Evolutionary conservation across 2,329 filamentous ascomycete genomes (phyloP).

Genomic region (Penicillium sp.): DNA sequence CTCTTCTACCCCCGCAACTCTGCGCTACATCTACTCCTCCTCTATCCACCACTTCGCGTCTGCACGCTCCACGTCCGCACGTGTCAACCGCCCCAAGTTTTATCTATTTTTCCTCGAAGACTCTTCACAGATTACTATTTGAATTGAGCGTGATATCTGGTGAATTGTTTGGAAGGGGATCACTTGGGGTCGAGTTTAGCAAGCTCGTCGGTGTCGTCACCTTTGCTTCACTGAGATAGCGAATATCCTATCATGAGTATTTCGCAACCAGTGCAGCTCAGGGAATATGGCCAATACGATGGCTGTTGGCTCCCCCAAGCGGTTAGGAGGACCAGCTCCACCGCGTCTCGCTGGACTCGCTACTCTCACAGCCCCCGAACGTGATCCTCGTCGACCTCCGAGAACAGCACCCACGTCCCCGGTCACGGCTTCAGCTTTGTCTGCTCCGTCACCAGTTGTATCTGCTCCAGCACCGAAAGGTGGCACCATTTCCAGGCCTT

Average conservation of each 20-base stretch:
- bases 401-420: neutral
- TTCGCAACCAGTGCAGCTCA: neutral
- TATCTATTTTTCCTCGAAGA: no score
- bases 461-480: neutral
- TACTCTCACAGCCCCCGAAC: neutral
- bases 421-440: neutral
- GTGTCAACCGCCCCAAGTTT: no score
- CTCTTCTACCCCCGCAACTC: no score
- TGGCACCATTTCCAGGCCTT: neutral
- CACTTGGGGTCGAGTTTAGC: neutral
- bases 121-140: no score
- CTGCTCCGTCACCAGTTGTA: neutral
- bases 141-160: no score
- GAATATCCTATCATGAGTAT: constrained; percentile 6
- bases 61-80: no score
- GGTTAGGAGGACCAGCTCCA: neutral
- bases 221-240: neutral
- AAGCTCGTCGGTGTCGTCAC: neutral
- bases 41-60: no score
- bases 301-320: constrained; percentile 7
- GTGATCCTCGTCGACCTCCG: constrained; percentile 6
- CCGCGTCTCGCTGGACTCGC: neutral
- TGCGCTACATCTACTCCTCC: no score
- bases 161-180: neutral
- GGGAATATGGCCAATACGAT: constrained; percentile 13